Evolutionary conservation across 2,329 filamentous ascomycete genomes (phyloP), one percentile per base, ranked within the genome.

Genomic region (Alternaria gaisen): DNA sequence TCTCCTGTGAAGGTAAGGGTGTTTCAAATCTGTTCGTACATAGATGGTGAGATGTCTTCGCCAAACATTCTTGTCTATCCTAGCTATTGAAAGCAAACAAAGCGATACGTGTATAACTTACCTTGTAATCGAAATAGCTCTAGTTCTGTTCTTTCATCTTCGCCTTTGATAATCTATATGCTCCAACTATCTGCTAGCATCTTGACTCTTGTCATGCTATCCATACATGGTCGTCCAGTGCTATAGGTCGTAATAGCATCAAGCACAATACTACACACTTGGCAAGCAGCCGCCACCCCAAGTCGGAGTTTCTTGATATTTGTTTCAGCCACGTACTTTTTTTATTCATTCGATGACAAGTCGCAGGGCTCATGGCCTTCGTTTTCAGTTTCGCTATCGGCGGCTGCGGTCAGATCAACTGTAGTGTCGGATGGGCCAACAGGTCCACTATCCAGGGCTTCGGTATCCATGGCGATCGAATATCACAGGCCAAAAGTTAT

Each of bases 391-490:
- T 43, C 11, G 5, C 0, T 0, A 1, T 16, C 3, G 41, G 41
- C 5, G 0, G 16, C 20, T 6, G 41, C 2, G 16, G 3, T 4
- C 16, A 30, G 26, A 11, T 9, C 3, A 24, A 2, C 16, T 14
- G 42, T 44, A 26, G 3, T 24, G n/a, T 46, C 24, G n/a, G 10
- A 3, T 9, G 14, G 4, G 16, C 28, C 26, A 10, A 10, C 2
- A 26, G 26, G 18, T 20, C 6, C n/a, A 14, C 2, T 12, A 0
- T 3, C n/a, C 8, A 12, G 5, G 7, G 10, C 0, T n/a, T 46
- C 2, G 12, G 9, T 18, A 18, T 14, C 5, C 43, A 18, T 46
- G 3, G 8, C 16, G 2, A 18, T 1, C 3, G n/a, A 36, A 36
- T 1, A 8, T 8, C 6, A 4, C 2, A n/a, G 34, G 14, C 5